Evolutionary conservation across 2,329 filamentous ascomycete genomes (phyloP).

Genomic region (Venturia aucupariae): DNA sequence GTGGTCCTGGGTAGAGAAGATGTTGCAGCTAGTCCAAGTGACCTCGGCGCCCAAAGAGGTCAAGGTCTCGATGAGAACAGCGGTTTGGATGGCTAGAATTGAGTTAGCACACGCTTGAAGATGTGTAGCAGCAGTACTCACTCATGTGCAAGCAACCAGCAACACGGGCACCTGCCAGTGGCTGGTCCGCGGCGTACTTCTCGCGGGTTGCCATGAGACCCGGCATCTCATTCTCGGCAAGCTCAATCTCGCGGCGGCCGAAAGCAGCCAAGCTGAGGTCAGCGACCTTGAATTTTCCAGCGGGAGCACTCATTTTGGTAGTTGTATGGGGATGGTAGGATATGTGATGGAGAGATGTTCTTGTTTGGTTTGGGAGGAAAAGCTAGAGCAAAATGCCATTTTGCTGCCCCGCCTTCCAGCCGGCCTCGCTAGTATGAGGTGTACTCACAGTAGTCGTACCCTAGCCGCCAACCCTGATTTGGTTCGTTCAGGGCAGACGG

Average conservation of each 20-base stretch:
- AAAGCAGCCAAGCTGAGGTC: constrained; percentile 96
- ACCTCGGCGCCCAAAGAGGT: constrained; percentile 91
- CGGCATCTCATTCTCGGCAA: constrained; percentile 90
- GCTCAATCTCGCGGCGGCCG: constrained; percentile 94
- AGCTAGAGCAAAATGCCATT: too few relatives aligned
- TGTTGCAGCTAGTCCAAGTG: constrained; percentile 99
- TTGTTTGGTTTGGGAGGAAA: neutral
- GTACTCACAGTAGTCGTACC: too few relatives aligned
- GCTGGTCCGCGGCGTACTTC: constrained; percentile 91
- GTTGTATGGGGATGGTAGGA: neutral
- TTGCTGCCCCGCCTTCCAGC: too few relatives aligned
- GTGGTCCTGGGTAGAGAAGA: constrained; percentile 99
- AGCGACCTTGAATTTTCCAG: constrained; percentile 94
- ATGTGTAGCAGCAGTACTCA: constrained; percentile 30
- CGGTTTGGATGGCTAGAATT: constrained; percentile 78
- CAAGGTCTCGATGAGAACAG: constrained; percentile 97
- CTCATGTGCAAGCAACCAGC: constrained; percentile 98
- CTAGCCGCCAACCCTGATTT: too few relatives aligned
- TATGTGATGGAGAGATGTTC: neutral
- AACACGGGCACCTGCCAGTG: constrained; percentile 87
- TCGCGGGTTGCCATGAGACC: constrained; percentile 90
- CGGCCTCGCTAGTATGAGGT: too few relatives aligned
- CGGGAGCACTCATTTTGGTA: constrained; percentile 61
- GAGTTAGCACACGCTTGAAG: constrained; percentile 14
- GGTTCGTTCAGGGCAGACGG: too few relatives aligned